These are phyloP conservation scores for Pseudoturritis turrita DNA, from an alignment of 345 rosid genomes.

Conservation along the genomic window DNA sequence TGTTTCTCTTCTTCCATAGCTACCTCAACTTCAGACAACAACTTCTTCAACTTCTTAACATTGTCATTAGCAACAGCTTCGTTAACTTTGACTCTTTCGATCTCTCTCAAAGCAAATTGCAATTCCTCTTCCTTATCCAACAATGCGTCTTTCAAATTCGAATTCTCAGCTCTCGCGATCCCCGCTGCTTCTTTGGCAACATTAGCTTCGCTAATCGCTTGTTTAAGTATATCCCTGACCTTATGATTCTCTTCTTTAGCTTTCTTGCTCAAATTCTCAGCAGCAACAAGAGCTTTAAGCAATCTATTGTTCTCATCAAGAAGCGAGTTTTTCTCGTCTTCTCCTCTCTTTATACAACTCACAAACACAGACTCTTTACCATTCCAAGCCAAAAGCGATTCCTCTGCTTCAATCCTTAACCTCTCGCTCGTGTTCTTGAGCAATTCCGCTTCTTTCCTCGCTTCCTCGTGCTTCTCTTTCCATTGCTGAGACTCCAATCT, in stretches of 20 bases:
- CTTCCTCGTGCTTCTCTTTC: constrained; percentile 40
- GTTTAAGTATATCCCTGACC: constrained; percentile 74
- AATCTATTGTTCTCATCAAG: constrained; percentile 48
- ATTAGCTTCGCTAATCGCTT: constrained; percentile 82
- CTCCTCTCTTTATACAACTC: constrained; percentile 58
- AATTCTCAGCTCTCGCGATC: constrained; percentile 66
- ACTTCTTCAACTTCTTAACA: constrained; percentile 52
- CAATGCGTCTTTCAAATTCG: constrained; percentile 59
- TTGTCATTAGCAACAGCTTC: constrained; percentile 55
- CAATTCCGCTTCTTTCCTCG: constrained; percentile 48
- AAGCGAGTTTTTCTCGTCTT: constrained; percentile 55
- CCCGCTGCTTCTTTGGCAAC: constrained; percentile 83
- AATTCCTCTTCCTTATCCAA: constrained; percentile 63
- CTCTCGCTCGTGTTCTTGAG: constrained; percentile 57
- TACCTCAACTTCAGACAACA: constrained; percentile 37
- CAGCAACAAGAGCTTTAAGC: constrained; percentile 40
- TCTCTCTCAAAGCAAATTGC: constrained; percentile 50
- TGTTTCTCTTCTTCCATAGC: constrained; percentile 31
- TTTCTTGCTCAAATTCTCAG: constrained; percentile 38
- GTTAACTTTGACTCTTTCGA: constrained; percentile 53
- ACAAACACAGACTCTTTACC: constrained; percentile 75
- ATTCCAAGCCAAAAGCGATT: constrained; percentile 66
- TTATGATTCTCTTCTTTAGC: constrained; percentile 64
- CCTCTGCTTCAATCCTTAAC: constrained; percentile 73
- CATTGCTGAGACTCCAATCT: constrained; percentile 34